Base-by-base conservation (phyloP, 2,329 filamentous ascomycete species). In the Clonostachys byssicola region DNA sequence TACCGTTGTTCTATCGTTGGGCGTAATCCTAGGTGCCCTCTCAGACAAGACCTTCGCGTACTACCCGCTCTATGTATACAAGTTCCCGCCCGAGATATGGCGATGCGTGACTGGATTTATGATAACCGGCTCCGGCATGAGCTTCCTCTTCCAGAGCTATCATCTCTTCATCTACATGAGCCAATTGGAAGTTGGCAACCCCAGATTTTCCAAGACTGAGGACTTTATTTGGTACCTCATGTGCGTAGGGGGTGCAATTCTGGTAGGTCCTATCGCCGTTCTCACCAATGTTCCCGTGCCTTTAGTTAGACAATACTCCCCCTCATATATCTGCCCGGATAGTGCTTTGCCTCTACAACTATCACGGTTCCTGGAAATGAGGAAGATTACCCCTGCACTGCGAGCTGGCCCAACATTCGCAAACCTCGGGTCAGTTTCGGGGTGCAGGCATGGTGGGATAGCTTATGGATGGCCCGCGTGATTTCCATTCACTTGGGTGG, bases 361-460 rank as follows among this genome's bases (percentile, higher is more conserved):
- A 85, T 85, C 78, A 75, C 85, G 86, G 85, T 89, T 89, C 86
- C 86, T 89, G 85, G 74, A 88, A 83, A 70, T 75, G 86, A 89
- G 86, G 86, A 77, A 89, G 85, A 89, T 81, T 74, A 80, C 83
- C 85, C 84, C 79, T 81, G 74, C 78, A 78, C 74, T 75, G 76
- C 64, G 58, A 61, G 57, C 65, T 70, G 72, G 70, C 73, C 77
- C 76, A 72, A 82, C 77, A 84, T 87, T 86, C 83, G 82, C 82
- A 83, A 73, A 76, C 70, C 70, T 64, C 72, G 78, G 81, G 73
- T 62, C 74, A 78, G 74, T 23, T 23, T 23, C 72, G 70, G 74
- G 78, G 77, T 83, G 80, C 76, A 73, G 83, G 84, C 72, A 85
- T 83, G 85, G 85, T 89, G 86, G 85, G 82, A 86, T 80, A 74